These are phyloP conservation scores for Diaporthe destruens DNA, from an alignment of 2,329 filamentous ascomycete species.

Conservation along the genomic window DNA sequence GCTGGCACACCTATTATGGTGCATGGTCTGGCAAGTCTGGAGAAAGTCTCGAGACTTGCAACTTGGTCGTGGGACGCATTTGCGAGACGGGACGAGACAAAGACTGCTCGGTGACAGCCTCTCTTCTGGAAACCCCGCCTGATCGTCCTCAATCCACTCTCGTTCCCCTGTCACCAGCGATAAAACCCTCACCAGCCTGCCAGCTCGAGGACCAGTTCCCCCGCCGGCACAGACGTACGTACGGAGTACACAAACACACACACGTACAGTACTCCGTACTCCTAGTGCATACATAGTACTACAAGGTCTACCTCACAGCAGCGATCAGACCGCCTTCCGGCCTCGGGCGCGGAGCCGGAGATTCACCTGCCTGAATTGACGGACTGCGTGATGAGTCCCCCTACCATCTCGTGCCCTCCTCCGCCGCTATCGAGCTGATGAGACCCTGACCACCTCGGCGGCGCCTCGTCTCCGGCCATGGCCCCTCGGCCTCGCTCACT, in stretches of 20 bases:
- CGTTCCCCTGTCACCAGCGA: slow-evolving; percentile 16
- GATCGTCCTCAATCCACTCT: slow-evolving; percentile 29
- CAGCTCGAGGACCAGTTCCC: neutral
- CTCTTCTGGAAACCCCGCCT: slow-evolving; percentile 29
- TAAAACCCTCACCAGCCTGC: slow-evolving; percentile 14
- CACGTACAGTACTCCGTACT: neutral
- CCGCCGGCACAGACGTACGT: neutral
- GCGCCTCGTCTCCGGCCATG: slow-evolving; percentile 24
- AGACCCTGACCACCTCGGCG: slow-evolving; percentile 31
- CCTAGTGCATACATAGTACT: no score
- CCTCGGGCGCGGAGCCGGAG: slow-evolving; percentile 30
- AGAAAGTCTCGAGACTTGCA: neutral
- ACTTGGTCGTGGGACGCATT: neutral
- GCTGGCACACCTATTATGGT: no score
- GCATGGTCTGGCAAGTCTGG: slow-evolving; percentile 6
- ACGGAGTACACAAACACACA: no score
- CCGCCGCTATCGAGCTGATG: slow-evolving; percentile 33
- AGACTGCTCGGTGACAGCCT: slow-evolving; percentile 25
- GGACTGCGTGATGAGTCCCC: slow-evolving; percentile 4
- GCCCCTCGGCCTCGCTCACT: slow-evolving; percentile 29
- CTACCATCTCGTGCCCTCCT: slow-evolving; percentile 7
- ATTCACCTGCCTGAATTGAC: slow-evolving; percentile 33
- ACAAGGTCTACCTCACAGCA: neutral
- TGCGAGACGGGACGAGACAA: slow-evolving; percentile 20
- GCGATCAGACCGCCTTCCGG: slow-evolving; percentile 19